Evolutionary conservation across 2,329 filamentous ascomycete genomes (phyloP), one percentile per base, ranked within the genome.

Genomic region (Fusarium sp.): DNA sequence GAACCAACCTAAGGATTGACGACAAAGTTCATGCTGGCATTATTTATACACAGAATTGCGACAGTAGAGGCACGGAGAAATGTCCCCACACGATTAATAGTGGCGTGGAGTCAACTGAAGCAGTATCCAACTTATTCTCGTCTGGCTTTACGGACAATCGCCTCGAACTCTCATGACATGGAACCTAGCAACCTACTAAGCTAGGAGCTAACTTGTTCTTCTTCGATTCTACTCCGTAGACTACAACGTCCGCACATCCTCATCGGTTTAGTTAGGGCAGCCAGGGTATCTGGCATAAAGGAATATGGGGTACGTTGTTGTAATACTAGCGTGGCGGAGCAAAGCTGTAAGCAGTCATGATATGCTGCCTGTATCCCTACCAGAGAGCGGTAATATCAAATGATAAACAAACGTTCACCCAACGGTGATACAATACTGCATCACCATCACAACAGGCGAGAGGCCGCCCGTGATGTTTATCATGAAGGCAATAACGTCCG

Each of bases 391-490:
- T n/a, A 52, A 59, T 31, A 52, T 25, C 27, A n/a, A 35, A 14
- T 38, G 22, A 61, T 25, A 38, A 52, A 22, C 27, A 39, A 45
- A 27, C 14, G 17, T 33, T 27, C 22, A 44, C 29, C n/a, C 17
- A 13, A 46, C 36, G 10, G n/a, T 22, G 18, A 56, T 13, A 42
- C 25, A 20, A 29, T 9, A 47, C 31, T 31, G 60, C 56, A 39
- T 69, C 46, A 72, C 18, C 29, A 25, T n/a, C 54, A 33, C 33
- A 47, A 35, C n/a, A 58, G 38, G 42, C 65, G 41, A 70, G 70
- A 72, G 70, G 70, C 70, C 70, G 65, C 70, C 70, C 41, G 35
- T 41, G 47, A 67, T 59, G 45, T 15, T 39, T 49, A 36, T 54
- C 31, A 42, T 41, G 42, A 20, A 25, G 15, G 27, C 31, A 17